A percentile compares a stretch with the other conserved stretches of the same genome.
Conservation (phyloP, 176 grass and related monocot species). For the Musa acuminata region DNA sequence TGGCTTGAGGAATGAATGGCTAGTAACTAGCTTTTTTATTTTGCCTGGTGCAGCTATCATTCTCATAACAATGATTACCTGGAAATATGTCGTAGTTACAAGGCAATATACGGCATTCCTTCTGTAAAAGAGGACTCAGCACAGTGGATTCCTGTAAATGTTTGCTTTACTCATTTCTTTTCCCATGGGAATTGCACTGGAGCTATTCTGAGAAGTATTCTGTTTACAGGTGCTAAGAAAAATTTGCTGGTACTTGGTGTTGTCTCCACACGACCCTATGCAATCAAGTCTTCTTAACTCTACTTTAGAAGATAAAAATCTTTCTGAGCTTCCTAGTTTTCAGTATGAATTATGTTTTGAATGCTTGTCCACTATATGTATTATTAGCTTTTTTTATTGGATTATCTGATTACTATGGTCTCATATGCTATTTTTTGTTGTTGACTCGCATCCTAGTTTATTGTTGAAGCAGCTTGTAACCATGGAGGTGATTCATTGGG, state of each 20-base stretch:
- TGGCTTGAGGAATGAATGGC: neutral
- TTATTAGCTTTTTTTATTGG: neutral
- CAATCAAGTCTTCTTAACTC: slow-evolving; percentile 92
- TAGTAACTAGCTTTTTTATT: neutral
- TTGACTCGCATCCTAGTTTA: slow-evolving; percentile 24
- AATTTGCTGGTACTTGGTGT: slow-evolving; percentile 88
- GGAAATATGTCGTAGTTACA: slow-evolving; percentile 90
- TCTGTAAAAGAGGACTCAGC: slow-evolving; percentile 63
- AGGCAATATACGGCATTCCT: slow-evolving; percentile 86
- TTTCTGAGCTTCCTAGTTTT: slow-evolving; percentile 85
- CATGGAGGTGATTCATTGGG: slow-evolving; percentile 97
- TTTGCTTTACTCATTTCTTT: neutral
- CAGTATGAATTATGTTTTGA: slow-evolving; percentile 24
- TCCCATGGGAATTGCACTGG: neutral
- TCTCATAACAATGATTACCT: slow-evolving; percentile 84
- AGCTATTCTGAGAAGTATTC: slow-evolving; percentile 3
- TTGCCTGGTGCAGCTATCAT: slow-evolving; percentile 44
- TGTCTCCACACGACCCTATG: slow-evolving; percentile 80
- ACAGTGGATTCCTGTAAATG: slow-evolving; percentile 79
- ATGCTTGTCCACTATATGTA: too few relatives aligned
- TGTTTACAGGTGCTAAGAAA: slow-evolving; percentile 71
- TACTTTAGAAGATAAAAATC: slow-evolving; percentile 83
- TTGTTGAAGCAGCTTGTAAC: slow-evolving; percentile 83
- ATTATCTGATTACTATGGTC: neutral
- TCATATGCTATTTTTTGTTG: neutral